phyloP scores from a whole-genome alignment of 805 yeast genomes.

The Wickerhamiella azymoides region DNA sequence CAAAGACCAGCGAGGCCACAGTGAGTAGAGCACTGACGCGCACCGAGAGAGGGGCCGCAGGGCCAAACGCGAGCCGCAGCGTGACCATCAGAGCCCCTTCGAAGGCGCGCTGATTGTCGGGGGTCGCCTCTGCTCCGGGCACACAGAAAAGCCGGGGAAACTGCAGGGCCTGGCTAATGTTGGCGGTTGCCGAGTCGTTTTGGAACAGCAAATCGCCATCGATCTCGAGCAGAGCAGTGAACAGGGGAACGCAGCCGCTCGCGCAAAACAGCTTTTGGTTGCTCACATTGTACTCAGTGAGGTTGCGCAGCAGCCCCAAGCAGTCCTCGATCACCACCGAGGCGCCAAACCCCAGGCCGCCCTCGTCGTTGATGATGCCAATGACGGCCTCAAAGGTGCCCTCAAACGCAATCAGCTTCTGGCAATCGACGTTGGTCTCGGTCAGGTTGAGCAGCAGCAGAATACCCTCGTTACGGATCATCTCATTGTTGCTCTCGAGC shows the following conservation, averaged over 20 bases:
- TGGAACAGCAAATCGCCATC: conserved; percentile 42
- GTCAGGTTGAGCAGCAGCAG: conserved; percentile 72
- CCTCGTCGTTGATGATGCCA: conserved; percentile 69
- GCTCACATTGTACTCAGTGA: conserved; percentile 69
- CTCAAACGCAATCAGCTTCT: conserved; percentile 87
- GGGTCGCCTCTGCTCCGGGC: conserved; percentile 56
- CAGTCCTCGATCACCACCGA: conserved; percentile 77
- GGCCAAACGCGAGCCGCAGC: conserved; percentile 53
- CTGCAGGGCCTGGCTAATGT: conserved; percentile 53
- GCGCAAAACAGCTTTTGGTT: conserved; percentile 84
- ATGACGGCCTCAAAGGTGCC: conserved; percentile 77
- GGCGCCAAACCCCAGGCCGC: conserved; percentile 83
- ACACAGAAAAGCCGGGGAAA: conserved; percentile 59
- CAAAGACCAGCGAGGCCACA: conserved; percentile 60
- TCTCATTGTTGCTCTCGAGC: conserved; percentile 58
- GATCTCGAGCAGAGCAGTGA: conserved; percentile 49
- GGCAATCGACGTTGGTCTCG: conserved; percentile 70
- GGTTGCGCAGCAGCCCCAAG: conserved; percentile 54
- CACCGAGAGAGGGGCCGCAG: conserved; percentile 47
- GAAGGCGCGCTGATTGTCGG: conserved; percentile 46
- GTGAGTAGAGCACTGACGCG: conserved; percentile 59
- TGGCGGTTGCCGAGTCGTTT: conserved; percentile 63
- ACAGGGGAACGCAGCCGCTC: conserved; percentile 58
- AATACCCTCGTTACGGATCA: conserved; percentile 73
- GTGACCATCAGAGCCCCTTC: conserved; percentile 53